These are phyloP conservation scores for Cucumis hystrix DNA, from an alignment of 306 rosid species.

Conservation along the genomic window DNA sequence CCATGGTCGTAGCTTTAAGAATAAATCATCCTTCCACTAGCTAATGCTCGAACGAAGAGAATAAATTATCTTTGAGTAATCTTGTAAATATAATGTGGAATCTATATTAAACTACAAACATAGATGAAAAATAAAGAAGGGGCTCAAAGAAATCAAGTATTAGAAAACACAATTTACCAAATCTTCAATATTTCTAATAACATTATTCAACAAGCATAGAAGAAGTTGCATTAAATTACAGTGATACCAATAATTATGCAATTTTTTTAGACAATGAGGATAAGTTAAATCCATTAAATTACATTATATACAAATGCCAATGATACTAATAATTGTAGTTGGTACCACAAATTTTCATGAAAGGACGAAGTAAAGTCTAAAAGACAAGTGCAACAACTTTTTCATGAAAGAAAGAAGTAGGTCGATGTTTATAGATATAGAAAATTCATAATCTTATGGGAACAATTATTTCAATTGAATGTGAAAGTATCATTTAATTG, in stretches of 20 bases:
- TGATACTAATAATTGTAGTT: too few species aligned
- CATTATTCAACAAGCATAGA: too few species aligned
- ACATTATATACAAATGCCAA: too few species aligned
- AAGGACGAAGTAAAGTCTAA: not conserved
- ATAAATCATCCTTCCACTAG: too few species aligned
- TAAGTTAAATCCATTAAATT: too few species aligned
- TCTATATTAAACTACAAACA: not conserved
- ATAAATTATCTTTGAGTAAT: not conserved
- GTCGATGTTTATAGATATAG: not conserved
- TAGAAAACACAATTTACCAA: not conserved
- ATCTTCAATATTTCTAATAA: not conserved
- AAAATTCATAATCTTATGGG: not conserved
- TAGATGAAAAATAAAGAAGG: not conserved
- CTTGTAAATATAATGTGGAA: not conserved
- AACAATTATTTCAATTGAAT: not conserved
- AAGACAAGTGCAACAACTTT: not conserved
- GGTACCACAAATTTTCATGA: too few species aligned
- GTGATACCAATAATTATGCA: too few species aligned
- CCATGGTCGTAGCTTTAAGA: too few species aligned
- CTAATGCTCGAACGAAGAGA: too few species aligned
- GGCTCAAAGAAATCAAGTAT: not conserved
- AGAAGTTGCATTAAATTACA: too few species aligned
- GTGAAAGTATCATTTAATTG: not conserved
- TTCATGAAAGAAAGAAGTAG: not conserved
- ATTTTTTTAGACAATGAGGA: too few species aligned